These are phyloP conservation scores for Marsdenia floribunda DNA, from an alignment of 257 asterid genomes.

Conservation along the genomic window DNA sequence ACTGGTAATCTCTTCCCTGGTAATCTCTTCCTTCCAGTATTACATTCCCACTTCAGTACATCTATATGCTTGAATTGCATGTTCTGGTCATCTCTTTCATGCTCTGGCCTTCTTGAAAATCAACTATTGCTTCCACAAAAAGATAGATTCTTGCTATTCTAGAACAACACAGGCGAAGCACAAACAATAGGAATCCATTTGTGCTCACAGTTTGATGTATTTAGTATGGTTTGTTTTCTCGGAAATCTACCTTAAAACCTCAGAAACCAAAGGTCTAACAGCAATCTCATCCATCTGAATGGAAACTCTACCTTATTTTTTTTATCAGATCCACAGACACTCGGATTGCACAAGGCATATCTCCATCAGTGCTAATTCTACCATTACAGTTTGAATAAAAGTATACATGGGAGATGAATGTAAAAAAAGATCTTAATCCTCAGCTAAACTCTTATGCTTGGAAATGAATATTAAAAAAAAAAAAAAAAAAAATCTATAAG, in stretches of 20 bases:
- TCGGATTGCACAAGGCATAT: background rate
- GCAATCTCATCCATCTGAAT: background rate
- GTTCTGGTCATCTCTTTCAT: no score
- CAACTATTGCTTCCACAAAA: background rate
- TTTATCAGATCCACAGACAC: background rate
- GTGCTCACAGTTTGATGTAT: background rate
- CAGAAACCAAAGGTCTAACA: background rate
- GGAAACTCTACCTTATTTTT: background rate
- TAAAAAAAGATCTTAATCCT: background rate
- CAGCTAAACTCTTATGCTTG: background rate
- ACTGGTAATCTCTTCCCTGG: no score
- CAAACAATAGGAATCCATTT: background rate
- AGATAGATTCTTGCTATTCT: background rate
- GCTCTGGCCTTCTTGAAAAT: background rate
- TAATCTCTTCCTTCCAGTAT: no score
- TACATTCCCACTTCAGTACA: no score
- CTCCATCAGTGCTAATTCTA: background rate
- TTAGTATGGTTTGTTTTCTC: background rate
- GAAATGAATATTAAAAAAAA: background rate
- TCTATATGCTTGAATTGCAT: no score
- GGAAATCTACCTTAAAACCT: background rate
- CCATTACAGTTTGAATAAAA: background rate
- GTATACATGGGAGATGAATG: background rate
- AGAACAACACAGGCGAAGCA: conserved; percentile 1
- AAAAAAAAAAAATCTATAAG: background rate